Base-by-base conservation (phyloP, 192 early-diverging fungal genomes). In the Gamsiella multidivaricata region DNA sequence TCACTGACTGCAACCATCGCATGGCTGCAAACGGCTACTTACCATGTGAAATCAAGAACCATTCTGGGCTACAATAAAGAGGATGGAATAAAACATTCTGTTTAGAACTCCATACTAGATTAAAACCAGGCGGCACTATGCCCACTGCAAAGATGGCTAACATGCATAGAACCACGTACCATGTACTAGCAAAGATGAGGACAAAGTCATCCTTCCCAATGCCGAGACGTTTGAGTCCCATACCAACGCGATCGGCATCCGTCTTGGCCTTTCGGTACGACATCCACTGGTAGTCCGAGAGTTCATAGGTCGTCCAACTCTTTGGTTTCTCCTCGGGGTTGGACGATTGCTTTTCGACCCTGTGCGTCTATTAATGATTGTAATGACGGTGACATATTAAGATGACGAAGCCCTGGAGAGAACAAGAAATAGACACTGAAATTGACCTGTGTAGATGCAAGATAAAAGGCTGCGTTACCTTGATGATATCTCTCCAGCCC, bases 261-360 rank as follows among this genome's bases (percentile, higher is more conserved):
- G 70, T 70, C 55, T 71, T 76, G 45, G 82, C 88, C 49, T 92
- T 87, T 3, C 71, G 73, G 42, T 88, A 94, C 7, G 86, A 85
- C 53, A 92, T 82, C 92, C 93, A 95, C 39, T 82, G 63, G 83
- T 88, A 94, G 23, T 74, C 79, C n/a, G 83, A 69, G 50, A 93
- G 81, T 59, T 93, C 90, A 65, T 88, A 91, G 29, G 81, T 88
- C 53, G 84, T 88, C 91, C 91, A 94, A 43, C 79, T 88, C 65
- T 94, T 94, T 34, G 74, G 83, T 65, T 87, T 70, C 29, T 65
- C 70, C 28, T 54, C 67, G 20, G 51, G 53, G 52, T 60, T 70
- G 25, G 52, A 50, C 4, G 71, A 18, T 11, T 73, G 50, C 64
- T 76, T 76, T 36, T 81, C 67, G 43, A 55, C 60, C 47, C 66